Base-by-base conservation (phyloP, 225 moss, liverwort and hornwort genomes). In the Polytrichum formosum region DNA sequence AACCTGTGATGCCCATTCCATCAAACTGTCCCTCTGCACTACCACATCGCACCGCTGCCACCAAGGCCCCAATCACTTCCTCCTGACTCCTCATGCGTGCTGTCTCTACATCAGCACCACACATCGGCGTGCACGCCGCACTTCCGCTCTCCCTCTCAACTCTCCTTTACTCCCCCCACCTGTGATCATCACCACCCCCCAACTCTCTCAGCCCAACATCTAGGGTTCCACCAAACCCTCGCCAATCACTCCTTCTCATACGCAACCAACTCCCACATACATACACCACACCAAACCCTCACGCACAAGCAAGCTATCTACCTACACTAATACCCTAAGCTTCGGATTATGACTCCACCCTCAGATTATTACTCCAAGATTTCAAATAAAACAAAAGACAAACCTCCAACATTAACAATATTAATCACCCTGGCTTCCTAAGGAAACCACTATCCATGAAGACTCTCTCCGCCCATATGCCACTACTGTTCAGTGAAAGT, bases 31-130 rank as follows among this genome's bases (percentile, higher is more conserved):
- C 82, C 70, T 74, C 68, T 28, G 77, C 71, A 76, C 82, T 58
- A 46, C 46, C 78, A 82, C 67, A 71, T 62, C 73, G 75, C 59
- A 76, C 77, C 66, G 74, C 75, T 73, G 76, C 75, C 9, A 63
- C 56, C 9, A 79, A 56, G 59, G 81, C 75, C 59, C 64, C 77
- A 70, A 84, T 73, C 79, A 75, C 74, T 54, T 84, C 86, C 28
- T 68, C 79, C 70, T 76, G 72, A 70, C 82, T 65, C 79, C 64
- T 81, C 80, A 81, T 78, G 88, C 77, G 81, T 79, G 73, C 80
- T 82, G 86, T 63, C 73, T 79, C 75, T 27, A 81, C 79, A 72
- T 81, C 85, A 63, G 81, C 76, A 56, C 62, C 71, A 55, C 81
- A 71, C 82, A 73, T 69, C 74, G 62, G 72, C 46, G 53, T 46